Evolutionary conservation across 2,329 filamentous ascomycete genomes (phyloP).

Genomic region (Exophiala alcalophila): DNA sequence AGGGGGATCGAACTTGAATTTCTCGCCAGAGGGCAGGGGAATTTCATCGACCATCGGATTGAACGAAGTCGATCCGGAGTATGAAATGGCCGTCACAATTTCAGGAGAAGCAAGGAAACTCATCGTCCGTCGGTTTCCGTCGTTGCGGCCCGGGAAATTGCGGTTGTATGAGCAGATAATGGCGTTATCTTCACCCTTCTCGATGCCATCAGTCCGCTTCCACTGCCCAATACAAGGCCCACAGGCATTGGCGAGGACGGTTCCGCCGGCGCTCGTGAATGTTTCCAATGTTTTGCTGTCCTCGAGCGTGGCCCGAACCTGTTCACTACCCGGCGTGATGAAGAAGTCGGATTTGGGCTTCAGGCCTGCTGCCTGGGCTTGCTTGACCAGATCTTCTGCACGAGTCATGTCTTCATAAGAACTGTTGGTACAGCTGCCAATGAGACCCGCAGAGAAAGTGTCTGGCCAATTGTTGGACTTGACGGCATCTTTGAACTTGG

Average conservation of each 20-base stretch:
- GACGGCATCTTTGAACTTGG: slow-evolving; percentile 81
- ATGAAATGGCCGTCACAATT: slow-evolving; percentile 93
- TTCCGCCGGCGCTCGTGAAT: slow-evolving; percentile 81
- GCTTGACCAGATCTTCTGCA: slow-evolving; percentile 86
- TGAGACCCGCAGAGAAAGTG: slow-evolving; percentile 86
- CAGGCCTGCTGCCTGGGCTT: slow-evolving; percentile 83
- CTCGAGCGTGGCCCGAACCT: slow-evolving; percentile 90
- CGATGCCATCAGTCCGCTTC: slow-evolving; percentile 81
- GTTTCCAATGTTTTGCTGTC: slow-evolving; percentile 82
- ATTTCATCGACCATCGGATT: slow-evolving; percentile 90
- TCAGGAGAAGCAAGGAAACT: slow-evolving; percentile 98
- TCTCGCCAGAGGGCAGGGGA: slow-evolving; percentile 71
- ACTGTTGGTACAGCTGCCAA: slow-evolving; percentile 97
- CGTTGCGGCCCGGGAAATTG: slow-evolving; percentile 95
- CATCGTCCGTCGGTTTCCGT: slow-evolving; percentile 95
- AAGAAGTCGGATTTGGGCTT: slow-evolving; percentile 90
- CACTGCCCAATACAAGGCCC: slow-evolving; percentile 85
- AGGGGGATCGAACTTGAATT: slow-evolving; percentile 82
- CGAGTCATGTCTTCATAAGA: slow-evolving; percentile 99
- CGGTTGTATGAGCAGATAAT: slow-evolving; percentile 98
- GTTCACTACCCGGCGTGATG: slow-evolving; percentile 93
- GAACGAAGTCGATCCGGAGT: slow-evolving; percentile 88
- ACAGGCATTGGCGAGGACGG: slow-evolving; percentile 90
- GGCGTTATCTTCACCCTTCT: slow-evolving; percentile 84
- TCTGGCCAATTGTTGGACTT: slow-evolving; percentile 84